Evolutionary conservation across 495 filamentous ascomycete genomes (phyloP).

Genomic region (Aspergillus biplanus): DNA sequence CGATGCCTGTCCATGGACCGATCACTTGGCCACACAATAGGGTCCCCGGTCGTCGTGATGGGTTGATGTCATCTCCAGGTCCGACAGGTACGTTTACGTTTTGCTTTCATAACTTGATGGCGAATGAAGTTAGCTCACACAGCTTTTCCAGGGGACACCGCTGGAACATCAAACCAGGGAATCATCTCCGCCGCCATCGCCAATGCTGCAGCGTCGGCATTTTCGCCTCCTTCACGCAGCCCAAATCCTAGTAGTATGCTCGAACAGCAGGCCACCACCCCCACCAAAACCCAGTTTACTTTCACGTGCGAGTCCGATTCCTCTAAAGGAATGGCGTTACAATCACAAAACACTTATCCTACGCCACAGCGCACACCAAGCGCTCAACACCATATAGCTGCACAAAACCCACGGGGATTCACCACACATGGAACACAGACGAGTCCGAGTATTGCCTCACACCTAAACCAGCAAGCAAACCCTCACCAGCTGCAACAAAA

Average conservation of each 20-base stretch:
- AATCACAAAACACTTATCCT: slow-evolving; percentile 42
- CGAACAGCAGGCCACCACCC: slow-evolving; percentile 66
- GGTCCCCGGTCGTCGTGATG: slow-evolving; percentile 42
- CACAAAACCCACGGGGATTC: slow-evolving; percentile 42
- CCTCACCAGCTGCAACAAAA: slow-evolving; percentile 34
- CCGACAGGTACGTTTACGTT: slow-evolving; percentile 37
- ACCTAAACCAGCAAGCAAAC: slow-evolving; percentile 33
- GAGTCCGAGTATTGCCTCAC: slow-evolving; percentile 54
- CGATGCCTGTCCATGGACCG: slow-evolving; percentile 54
- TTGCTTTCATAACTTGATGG: not conserved
- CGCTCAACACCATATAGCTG: slow-evolving; percentile 29
- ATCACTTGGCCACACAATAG: slow-evolving; percentile 41
- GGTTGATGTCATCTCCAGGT: slow-evolving; percentile 42
- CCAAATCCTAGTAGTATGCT: slow-evolving; percentile 77
- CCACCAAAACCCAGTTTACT: slow-evolving; percentile 81
- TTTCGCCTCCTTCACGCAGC: slow-evolving; percentile 60
- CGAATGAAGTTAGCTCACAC: slow-evolving; percentile 13
- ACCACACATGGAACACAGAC: slow-evolving; percentile 68
- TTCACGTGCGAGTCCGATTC: slow-evolving; percentile 86
- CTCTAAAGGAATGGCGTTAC: slow-evolving; percentile 62
- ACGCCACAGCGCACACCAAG: slow-evolving; percentile 39
- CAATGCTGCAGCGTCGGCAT: slow-evolving; percentile 77
- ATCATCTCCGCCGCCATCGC: slow-evolving; percentile 92
- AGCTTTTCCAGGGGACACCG: slow-evolving; percentile 34
- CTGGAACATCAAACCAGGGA: slow-evolving; percentile 58